A percentile compares a stretch with the other conserved stretches of the same genome.
These are phyloP conservation scores for Colletotrichum plurivorum DNA, from an alignment of 2,329 filamentous ascomycete genomes.

Conservation along the genomic window DNA sequence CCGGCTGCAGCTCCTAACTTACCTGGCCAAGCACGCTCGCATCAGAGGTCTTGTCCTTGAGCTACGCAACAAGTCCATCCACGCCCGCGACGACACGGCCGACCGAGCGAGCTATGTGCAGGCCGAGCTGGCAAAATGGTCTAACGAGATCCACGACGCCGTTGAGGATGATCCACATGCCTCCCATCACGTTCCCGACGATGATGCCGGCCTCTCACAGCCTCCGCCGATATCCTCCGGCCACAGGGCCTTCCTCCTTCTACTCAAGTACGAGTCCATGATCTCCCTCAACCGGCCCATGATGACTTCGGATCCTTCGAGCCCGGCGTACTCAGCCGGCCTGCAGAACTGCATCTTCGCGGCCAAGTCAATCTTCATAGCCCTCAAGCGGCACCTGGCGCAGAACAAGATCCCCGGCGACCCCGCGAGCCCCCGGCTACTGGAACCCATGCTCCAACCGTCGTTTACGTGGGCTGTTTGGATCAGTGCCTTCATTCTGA, in stretches of 20 bases:
- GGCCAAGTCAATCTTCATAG: conserved; percentile 61
- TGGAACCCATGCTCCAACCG: conserved; percentile 60
- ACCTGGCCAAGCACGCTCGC: conserved; percentile 62
- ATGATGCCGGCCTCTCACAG: conserved; percentile 36
- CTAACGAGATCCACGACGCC: conserved; percentile 66
- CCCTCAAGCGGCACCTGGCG: conserved; percentile 49
- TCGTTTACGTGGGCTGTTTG: conserved; percentile 67
- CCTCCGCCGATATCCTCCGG: conserved; percentile 36
- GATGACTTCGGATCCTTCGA: conserved; percentile 59
- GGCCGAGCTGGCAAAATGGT: conserved; percentile 65
- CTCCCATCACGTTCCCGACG: conserved; percentile 28
- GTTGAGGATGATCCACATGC: conserved; percentile 54
- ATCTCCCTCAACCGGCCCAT: conserved; percentile 66
- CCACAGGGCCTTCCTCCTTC: conserved; percentile 58
- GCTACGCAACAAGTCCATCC: conserved; percentile 65
- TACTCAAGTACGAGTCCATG: conserved; percentile 64
- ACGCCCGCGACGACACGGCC: conserved; percentile 58
- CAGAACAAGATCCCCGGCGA: conserved; percentile 36
- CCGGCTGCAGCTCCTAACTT: conserved; percentile 54
- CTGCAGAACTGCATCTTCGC: conserved; percentile 66
- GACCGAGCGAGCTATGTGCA: conserved; percentile 60
- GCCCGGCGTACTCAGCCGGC: conserved; percentile 61
- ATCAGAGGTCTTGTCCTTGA: conserved; percentile 67
- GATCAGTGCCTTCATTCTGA: conserved; percentile 67
- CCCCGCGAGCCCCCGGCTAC: conserved; percentile 30